Evolutionary conservation across 768 basidiomycete species (phyloP).

Genomic region (Mycena rebaudengoi): DNA sequence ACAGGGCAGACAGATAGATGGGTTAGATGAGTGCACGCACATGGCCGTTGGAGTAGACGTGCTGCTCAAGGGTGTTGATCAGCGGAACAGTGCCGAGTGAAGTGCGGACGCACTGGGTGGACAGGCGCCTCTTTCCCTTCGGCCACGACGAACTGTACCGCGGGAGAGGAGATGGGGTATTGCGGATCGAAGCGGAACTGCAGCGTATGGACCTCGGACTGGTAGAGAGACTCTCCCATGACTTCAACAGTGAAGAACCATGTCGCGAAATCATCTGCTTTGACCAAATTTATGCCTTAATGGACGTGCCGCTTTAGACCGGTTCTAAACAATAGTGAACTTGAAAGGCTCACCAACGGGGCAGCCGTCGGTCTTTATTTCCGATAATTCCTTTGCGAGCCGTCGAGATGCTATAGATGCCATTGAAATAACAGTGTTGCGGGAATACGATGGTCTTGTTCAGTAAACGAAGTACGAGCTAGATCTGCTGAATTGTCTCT

Average conservation of each 20-base stretch:
- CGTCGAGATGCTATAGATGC: conserved; percentile 69
- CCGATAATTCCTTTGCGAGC: conserved; percentile 74
- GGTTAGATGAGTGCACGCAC: no score
- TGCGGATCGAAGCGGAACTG: conserved; percentile 83
- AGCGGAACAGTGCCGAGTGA: conserved; percentile 4
- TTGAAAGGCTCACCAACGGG: conserved; percentile 63
- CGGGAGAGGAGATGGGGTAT: conserved; percentile 89
- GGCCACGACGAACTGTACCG: conserved; percentile 84
- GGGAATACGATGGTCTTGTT: background rate
- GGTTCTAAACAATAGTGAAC: no score
- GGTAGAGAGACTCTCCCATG: conserved; percentile 83
- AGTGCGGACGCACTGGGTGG: conserved; percentile 68
- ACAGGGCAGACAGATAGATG: conserved; percentile 2
- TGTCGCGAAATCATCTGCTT: conserved; percentile 78
- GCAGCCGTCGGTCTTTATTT: conserved; percentile 71
- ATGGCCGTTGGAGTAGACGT: conserved; percentile 90
- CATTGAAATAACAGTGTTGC: conserved; percentile 46
- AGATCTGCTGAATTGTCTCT: no score
- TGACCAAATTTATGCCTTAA: conserved; percentile 80
- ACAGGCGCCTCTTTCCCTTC: conserved; percentile 72
- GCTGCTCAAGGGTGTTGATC: conserved; percentile 50
- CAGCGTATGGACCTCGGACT: conserved; percentile 82
- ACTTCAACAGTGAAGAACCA: conserved; percentile 86
- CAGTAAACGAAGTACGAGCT: background rate
- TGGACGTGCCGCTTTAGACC: no score